Conservation (phyloP, 1,284 basidiomycete genomes). For the Trichosporon sp. region DNA sequence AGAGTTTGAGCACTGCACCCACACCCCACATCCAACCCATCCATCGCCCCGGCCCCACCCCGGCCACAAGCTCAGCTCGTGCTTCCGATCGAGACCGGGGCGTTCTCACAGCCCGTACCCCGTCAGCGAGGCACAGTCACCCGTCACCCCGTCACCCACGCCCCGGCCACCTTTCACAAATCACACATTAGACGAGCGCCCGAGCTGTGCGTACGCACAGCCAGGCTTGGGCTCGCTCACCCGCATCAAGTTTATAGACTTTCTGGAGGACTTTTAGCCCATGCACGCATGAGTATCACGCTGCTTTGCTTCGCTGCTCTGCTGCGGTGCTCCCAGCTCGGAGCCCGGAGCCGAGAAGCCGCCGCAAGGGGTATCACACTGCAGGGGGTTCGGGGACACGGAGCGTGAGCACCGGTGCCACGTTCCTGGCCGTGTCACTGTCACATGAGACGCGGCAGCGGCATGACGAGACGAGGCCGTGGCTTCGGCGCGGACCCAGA, state of each 20-base stretch:
- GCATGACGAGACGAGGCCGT: not conserved
- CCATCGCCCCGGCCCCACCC: not conserved
- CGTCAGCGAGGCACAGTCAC: too few species aligned
- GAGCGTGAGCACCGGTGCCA: too few species aligned
- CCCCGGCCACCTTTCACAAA: not conserved
- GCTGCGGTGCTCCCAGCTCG: too few species aligned
- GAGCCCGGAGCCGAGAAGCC: too few species aligned
- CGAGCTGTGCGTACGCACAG: too few species aligned
- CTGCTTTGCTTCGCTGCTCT: too few species aligned
- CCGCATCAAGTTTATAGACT: slow-evolving; percentile 4
- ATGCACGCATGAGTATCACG: not conserved
- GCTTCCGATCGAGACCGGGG: not conserved
- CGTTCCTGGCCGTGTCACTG: not conserved
- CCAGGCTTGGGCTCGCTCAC: not conserved
- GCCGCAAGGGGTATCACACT: too few species aligned
- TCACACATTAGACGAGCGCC: not conserved
- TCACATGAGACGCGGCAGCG: not conserved
- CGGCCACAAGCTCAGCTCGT: not conserved
- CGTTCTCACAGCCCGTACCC: not conserved
- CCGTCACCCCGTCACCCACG: not conserved
- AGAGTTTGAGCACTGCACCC: not conserved
- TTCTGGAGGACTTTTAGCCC: slow-evolving; percentile 2
- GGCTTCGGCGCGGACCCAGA: not conserved
- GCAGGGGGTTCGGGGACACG: too few species aligned
- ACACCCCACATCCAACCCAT: not conserved